phyloP scores from a whole-genome alignment of 1,284 basidiomycete genomes.

The Trametes versicolor region DNA sequence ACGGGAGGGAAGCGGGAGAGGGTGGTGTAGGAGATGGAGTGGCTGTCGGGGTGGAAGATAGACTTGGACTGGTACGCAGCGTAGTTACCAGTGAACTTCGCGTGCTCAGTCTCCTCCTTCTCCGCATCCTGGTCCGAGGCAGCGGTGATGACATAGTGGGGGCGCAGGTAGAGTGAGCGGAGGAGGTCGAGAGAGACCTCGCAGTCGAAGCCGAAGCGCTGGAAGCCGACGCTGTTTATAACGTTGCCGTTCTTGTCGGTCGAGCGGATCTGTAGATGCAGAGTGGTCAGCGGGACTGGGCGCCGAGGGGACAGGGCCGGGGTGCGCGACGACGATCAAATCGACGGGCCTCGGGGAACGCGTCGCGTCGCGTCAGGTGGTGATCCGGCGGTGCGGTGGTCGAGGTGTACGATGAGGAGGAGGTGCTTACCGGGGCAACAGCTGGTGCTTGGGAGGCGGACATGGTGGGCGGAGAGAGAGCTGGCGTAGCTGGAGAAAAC shows the following conservation, averaged over 20 bases:
- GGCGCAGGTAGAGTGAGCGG: slow-evolving; percentile 87
- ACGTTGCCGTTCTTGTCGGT: slow-evolving; percentile 80
- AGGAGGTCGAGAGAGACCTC: slow-evolving; percentile 82
- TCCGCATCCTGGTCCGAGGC: slow-evolving; percentile 50
- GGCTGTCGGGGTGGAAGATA: slow-evolving; percentile 80
- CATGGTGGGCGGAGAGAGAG: slow-evolving; percentile 28
- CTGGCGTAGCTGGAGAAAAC: slow-evolving; percentile 10
- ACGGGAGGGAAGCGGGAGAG: slow-evolving; percentile 93
- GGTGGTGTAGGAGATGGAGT: slow-evolving; percentile 91
- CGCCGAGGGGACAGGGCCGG: slow-evolving; percentile 15
- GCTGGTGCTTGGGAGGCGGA: slow-evolving; percentile 24
- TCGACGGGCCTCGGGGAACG: slow-evolving; percentile 5
- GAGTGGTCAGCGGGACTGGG: slow-evolving; percentile 11
- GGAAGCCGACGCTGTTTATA: slow-evolving; percentile 81
- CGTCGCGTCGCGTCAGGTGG: slow-evolving; percentile 25
- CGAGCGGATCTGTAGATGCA: slow-evolving; percentile 58
- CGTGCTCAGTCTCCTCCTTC: slow-evolving; percentile 55
- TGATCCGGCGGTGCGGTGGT: background rate
- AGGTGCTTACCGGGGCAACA: slow-evolving; percentile 22
- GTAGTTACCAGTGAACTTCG: slow-evolving; percentile 61
- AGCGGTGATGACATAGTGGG: slow-evolving; percentile 73
- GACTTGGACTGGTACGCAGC: slow-evolving; percentile 83
- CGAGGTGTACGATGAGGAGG: background rate
- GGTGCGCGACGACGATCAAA: slow-evolving; percentile 10
- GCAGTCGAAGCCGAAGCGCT: slow-evolving; percentile 90